Evolutionary conservation across 2,329 filamentous ascomycete species (phyloP).

Genomic region (Chaetomium olivaceum): DNA sequence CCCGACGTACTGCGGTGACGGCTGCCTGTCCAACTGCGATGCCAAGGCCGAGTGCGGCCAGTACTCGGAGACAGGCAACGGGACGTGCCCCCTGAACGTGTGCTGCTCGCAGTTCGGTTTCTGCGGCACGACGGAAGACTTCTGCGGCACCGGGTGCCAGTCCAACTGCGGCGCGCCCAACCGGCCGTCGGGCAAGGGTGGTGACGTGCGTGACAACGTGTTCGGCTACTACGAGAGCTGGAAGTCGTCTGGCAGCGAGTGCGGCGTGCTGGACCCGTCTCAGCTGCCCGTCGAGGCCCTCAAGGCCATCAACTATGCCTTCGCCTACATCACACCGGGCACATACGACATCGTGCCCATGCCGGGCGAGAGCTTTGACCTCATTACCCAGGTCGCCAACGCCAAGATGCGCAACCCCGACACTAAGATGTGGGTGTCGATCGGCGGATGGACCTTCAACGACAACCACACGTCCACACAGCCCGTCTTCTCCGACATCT

Average conservation of each 20-base stretch:
- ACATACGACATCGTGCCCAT: neutral
- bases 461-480: slow-evolving; percentile 32
- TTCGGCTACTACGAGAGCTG: slow-evolving; percentile 36
- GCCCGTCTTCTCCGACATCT: slow-evolving; percentile 35
- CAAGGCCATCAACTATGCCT: neutral
- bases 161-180: slow-evolving; percentile 27
- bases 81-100: slow-evolving; percentile 14
- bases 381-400: neutral
- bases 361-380: neutral
- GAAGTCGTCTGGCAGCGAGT: slow-evolving; percentile 13
- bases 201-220: neutral
- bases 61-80: neutral
- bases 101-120: slow-evolving; percentile 34
- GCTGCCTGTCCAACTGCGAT: slow-evolving; percentile 14
- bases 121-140: slow-evolving; percentile 37
- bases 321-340: neutral
- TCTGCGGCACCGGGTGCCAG: slow-evolving; percentile 33
- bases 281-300: neutral
- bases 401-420: slow-evolving; percentile 21
- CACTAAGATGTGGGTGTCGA: slow-evolving; percentile 39
- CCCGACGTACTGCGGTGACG: neutral
- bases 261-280: slow-evolving; percentile 10
- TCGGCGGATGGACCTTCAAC: slow-evolving; percentile 47
- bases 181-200: neutral
- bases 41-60: slow-evolving; percentile 16